Base-by-base conservation (phyloP, 352 stramenopile species). In the Globisporangium megalacanthum region DNA sequence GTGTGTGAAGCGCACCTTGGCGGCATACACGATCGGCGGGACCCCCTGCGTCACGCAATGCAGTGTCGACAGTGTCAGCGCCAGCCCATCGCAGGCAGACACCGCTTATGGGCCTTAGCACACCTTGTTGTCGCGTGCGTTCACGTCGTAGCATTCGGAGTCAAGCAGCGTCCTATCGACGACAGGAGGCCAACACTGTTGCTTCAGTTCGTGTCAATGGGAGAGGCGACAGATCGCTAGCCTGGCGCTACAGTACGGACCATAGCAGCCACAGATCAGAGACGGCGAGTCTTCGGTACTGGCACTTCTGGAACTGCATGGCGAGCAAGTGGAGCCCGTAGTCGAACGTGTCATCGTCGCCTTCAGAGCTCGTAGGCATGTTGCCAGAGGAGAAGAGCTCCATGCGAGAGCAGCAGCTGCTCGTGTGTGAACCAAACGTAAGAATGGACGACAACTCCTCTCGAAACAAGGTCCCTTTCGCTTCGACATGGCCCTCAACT, bases 251-350 rank as follows among this genome's bases (percentile, higher is more conserved):
- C 15, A 29, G 4, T 22, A 58, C 64, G 11, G 29, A 88, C 75
- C 72, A 86, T 20, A 86, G 73, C 13, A 79, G 51, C 60, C 75
- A 81, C 2, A 86, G 52, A 17, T 80, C 74, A 22, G 52, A 47
- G 41, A 82, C 42, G 20, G 67, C 71, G 15, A 72, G 49, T 10
- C 66, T 50, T 5, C 65, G 53, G 52, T 70, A 69, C 52, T 79
- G 66, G 49, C 68, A 73, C 58, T 70, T 69, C 29, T 81, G 76
- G 65, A 86, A 83, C 58, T 86, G 68, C 66, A 83, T 80, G n/a
- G 70, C 70, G 9, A 89, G 50, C 1, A 87, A 58, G 33, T 83
- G 66, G 33, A 64, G 53, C 60, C 73, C 67, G 13, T 71, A 63
- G 54, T 81, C 61, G n/a, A 76, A 77, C 20, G 46, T 15, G 41